Conservation (phyloP, 1,284 basidiomycete species). For the Sporisorium sorghi region DNA sequence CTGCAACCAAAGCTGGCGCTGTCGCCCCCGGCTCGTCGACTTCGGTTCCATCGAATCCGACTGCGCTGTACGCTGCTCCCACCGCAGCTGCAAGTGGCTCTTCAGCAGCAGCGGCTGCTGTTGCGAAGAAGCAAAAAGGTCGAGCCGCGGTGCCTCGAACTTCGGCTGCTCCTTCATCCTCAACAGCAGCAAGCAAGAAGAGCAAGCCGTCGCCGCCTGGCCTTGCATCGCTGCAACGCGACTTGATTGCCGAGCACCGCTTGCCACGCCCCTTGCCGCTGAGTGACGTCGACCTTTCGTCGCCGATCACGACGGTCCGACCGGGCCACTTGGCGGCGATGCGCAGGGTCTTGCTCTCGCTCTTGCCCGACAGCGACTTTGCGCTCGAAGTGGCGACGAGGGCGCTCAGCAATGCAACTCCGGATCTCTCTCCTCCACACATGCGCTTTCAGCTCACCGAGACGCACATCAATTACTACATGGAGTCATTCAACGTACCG, state of each 20-base stretch:
- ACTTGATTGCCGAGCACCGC: slow-evolving; percentile 32
- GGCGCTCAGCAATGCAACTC: slow-evolving; percentile 8
- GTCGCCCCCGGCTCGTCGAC: not conserved
- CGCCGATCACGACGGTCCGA: slow-evolving; percentile 15
- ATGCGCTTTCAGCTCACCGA: slow-evolving; percentile 46
- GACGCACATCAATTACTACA: slow-evolving; percentile 49
- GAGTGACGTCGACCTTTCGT: slow-evolving; percentile 23
- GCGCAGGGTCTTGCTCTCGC: slow-evolving; percentile 31
- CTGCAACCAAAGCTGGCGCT: slow-evolving; percentile 7
- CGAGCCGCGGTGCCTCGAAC: not conserved
- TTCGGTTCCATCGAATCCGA: slow-evolving; percentile 5
- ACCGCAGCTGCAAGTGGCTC: not conserved
- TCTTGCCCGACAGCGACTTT: slow-evolving; percentile 33
- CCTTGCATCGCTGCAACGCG: slow-evolving; percentile 27
- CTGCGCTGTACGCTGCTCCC: slow-evolving; percentile 9
- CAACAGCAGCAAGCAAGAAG: slow-evolving; percentile 12
- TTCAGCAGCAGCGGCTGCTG: slow-evolving; percentile 2
- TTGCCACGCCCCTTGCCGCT: slow-evolving; percentile 22
- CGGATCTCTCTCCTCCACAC: slow-evolving; percentile 26
- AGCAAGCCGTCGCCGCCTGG: slow-evolving; percentile 11
- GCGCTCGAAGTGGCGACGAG: slow-evolving; percentile 22
- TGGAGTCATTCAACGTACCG: slow-evolving; percentile 28
- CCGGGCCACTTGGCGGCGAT: slow-evolving; percentile 41
- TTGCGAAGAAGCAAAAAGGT: slow-evolving; percentile 1
- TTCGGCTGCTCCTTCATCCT: slow-evolving; percentile 4